Percentiles rank a stretch among this genome's conserved stretches.
Evolutionary conservation across 805 yeast genomes (phyloP).

Genomic region (Martiniozyma abietophila): DNA sequence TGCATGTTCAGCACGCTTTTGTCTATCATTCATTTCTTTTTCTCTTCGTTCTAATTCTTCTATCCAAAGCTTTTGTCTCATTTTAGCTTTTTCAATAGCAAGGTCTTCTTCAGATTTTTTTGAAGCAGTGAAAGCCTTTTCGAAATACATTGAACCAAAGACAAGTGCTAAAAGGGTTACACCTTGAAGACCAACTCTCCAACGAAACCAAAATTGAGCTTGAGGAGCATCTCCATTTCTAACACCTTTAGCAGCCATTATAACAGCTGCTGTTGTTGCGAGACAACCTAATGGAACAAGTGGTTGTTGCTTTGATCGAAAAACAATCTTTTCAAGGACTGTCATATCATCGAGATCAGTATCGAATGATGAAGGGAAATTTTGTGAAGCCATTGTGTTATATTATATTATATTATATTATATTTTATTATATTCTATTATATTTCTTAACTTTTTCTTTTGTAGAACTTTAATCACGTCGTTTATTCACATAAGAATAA

Average conservation of each 20-base stretch:
- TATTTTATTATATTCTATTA: no score
- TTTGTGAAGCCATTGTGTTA: constrained; percentile 32
- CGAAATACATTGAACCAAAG: constrained; percentile 67
- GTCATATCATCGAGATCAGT: constrained; percentile 40
- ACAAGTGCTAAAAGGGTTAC: constrained; percentile 75
- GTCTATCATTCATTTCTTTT: constrained; percentile 56
- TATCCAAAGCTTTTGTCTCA: constrained; percentile 82
- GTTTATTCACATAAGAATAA: constrained; percentile 24
- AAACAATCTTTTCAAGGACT: constrained; percentile 47
- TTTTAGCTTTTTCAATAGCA: constrained; percentile 68
- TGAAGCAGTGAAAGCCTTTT: constrained; percentile 33
- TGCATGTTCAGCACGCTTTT: constrained; percentile 56
- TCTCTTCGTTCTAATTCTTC: constrained; percentile 87
- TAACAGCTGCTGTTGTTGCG: constrained; percentile 73
- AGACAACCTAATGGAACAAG: constrained; percentile 77
- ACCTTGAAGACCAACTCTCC: constrained; percentile 84
- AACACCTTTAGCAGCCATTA: constrained; percentile 68
- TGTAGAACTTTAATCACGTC: not conserved
- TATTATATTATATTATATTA: no score
- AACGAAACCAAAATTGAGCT: constrained; percentile 82
- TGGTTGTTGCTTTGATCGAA: constrained; percentile 76
- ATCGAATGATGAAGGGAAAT: constrained; percentile 40
- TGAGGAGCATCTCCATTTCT: constrained; percentile 60
- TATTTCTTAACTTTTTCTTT: no score
- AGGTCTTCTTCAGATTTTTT: constrained; percentile 52